Evolutionary conservation across 2,329 filamentous ascomycete genomes (phyloP).

Genomic region (Sarocladiaceae sp.): DNA sequence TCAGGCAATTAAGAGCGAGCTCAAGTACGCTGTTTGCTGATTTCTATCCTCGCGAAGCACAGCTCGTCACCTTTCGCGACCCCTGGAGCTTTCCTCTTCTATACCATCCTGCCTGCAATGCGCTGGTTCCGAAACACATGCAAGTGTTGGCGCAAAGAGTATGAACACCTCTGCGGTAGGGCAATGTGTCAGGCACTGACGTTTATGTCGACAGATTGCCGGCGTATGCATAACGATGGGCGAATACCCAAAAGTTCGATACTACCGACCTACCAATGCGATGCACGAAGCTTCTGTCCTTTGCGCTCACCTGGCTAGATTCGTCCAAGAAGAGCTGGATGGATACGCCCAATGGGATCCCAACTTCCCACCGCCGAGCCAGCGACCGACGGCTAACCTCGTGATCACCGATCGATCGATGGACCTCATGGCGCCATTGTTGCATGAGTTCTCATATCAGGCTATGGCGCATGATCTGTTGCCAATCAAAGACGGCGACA

Average conservation of each 20-base stretch:
- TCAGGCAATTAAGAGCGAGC: slow-evolving; percentile 68
- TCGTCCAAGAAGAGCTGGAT: slow-evolving; percentile 88
- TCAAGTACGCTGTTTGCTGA: slow-evolving; percentile 82
- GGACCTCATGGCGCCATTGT: slow-evolving; percentile 78
- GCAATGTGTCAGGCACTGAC: slow-evolving; percentile 7
- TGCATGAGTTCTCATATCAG: slow-evolving; percentile 98
- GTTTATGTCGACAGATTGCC: slow-evolving; percentile 27
- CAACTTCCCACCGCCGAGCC: slow-evolving; percentile 74
- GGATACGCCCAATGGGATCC: slow-evolving; percentile 78
- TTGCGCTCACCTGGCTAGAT: slow-evolving; percentile 80
- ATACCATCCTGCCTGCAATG: slow-evolving; percentile 86
- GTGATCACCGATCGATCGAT: slow-evolving; percentile 88
- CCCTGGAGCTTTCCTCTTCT: slow-evolving; percentile 93
- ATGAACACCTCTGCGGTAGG: slow-evolving; percentile 8
- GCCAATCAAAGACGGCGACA: slow-evolving; percentile 81
- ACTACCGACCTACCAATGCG: slow-evolving; percentile 70
- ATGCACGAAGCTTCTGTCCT: slow-evolving; percentile 84
- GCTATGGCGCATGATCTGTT: slow-evolving; percentile 95
- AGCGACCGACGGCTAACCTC: slow-evolving; percentile 73
- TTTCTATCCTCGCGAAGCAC: slow-evolving; percentile 85
- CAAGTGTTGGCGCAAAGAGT: slow-evolving; percentile 85
- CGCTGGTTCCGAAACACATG: slow-evolving; percentile 76
- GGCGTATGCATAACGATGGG: slow-evolving; percentile 84
- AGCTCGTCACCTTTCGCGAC: slow-evolving; percentile 85
- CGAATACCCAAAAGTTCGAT: slow-evolving; percentile 89